Evolutionary conservation across 192 early-diverging fungal species (phyloP).

Genomic region (Haplosporangium gracile): DNA sequence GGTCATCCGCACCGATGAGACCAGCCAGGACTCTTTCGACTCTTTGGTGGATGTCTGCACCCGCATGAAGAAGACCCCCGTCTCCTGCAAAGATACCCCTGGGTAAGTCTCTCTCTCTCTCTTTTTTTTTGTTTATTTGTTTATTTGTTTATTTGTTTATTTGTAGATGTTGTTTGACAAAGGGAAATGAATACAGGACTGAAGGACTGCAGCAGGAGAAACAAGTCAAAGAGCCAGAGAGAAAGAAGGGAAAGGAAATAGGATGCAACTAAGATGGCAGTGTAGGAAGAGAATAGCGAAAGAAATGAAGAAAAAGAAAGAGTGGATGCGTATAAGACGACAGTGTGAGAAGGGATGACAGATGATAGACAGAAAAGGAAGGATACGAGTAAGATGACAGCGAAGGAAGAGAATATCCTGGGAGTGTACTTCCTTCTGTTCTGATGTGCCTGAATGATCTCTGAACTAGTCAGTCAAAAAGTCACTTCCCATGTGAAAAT

Average conservation of each 20-base stretch:
- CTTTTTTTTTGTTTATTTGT: not conserved
- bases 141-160: not conserved
- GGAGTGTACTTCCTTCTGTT: not conserved
- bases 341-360: too few species aligned
- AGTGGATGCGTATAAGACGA: not conserved
- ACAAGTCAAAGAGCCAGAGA: not conserved
- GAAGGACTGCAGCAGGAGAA: constrained; percentile 1
- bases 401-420: not conserved
- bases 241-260: not conserved
- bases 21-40: constrained; percentile 72
- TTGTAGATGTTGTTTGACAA: too few species aligned
- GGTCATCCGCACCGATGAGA: constrained; percentile 82
- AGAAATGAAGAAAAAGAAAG: not conserved
- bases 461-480: not conserved
- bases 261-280: not conserved
- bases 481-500: constrained; percentile 27
- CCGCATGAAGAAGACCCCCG: constrained; percentile 88
- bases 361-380: too few species aligned
- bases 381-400: too few species aligned
- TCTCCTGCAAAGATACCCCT: constrained; percentile 96
- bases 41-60: constrained; percentile 76
- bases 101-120: constrained; percentile 64
- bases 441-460: constrained; percentile 7
- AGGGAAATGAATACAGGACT: not conserved
- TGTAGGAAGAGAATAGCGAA: not conserved